Percentiles rank a stretch among this genome's conserved stretches.
These are phyloP conservation scores for Luzula sylvatica DNA, from an alignment of 176 grass and related monocot species.

Conservation along the genomic window DNA sequence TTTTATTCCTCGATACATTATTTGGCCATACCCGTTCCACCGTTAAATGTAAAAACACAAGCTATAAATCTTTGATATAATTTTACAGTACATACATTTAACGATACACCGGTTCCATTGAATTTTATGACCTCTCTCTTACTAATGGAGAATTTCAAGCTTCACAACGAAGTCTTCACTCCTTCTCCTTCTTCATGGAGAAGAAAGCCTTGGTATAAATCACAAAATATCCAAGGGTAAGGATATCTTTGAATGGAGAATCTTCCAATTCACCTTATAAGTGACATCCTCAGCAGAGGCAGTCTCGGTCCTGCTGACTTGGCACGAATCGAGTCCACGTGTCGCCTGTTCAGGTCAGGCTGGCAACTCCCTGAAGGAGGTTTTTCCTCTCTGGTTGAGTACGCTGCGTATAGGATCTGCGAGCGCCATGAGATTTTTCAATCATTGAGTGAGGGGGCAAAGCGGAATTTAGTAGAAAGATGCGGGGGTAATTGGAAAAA, in stretches of 20 bases:
- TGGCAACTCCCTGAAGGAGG: conserved; percentile 10
- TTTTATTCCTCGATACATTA: conserved; percentile 7
- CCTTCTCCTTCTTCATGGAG: conserved; percentile 12
- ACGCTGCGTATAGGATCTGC: conserved; percentile 67
- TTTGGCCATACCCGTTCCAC: neutral
- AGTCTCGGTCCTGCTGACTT: conserved; percentile 53
- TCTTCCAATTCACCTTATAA: conserved; percentile 65
- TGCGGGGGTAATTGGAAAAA: conserved; percentile 90
- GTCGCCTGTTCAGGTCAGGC: conserved; percentile 41
- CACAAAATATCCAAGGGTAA: conserved; percentile 10
- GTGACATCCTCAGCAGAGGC: conserved; percentile 71
- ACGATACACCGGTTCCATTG: neutral
- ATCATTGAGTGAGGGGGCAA: conserved; percentile 24
- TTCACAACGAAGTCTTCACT: conserved; percentile 9
- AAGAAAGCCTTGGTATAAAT: conserved; percentile 12
- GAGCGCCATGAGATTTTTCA: conserved; percentile 31
- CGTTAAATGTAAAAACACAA: neutral
- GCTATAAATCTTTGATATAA: neutral
- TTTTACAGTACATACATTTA: neutral
- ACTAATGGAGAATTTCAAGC: conserved; percentile 16
- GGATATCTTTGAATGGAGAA: conserved; percentile 60
- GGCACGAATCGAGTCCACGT: conserved; percentile 64
- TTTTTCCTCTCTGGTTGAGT: conserved; percentile 56
- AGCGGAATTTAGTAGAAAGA: conserved; percentile 49
- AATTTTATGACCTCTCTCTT: neutral